Conservation (phyloP, 2,329 filamentous ascomycete genomes). For the Diplodia corticola region DNA sequence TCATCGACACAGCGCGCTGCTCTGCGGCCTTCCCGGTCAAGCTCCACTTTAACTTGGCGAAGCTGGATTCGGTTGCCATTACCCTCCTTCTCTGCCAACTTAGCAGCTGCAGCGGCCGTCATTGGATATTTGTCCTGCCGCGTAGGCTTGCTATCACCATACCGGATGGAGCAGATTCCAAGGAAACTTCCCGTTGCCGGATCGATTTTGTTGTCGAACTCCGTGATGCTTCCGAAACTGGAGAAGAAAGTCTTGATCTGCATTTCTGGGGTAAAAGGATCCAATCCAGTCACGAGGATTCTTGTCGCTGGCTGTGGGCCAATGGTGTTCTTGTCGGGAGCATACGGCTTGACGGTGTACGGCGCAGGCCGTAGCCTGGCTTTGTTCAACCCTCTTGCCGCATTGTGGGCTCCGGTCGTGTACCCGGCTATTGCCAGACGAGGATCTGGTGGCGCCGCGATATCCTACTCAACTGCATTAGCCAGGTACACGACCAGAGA, state of each 20-base stretch:
- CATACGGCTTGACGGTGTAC: constrained; percentile 78
- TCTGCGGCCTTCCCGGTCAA: constrained; percentile 83
- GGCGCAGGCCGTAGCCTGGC: constrained; percentile 70
- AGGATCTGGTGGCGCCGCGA: constrained; percentile 73
- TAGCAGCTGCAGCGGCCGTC: constrained; percentile 77
- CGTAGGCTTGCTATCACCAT: constrained; percentile 67
- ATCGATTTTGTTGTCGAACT: constrained; percentile 92
- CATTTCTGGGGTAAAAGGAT: constrained; percentile 79
- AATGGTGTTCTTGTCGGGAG: constrained; percentile 82
- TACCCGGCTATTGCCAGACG: constrained; percentile 69
- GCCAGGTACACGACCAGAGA: constrained; percentile 25
- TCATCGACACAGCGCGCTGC: constrained; percentile 77
- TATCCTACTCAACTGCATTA: constrained; percentile 23
- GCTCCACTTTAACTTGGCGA: constrained; percentile 75
- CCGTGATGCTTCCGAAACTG: constrained; percentile 81
- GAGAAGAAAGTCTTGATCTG: constrained; percentile 76
- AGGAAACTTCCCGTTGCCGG: constrained; percentile 92
- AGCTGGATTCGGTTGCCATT: constrained; percentile 79
- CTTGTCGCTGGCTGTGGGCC: constrained; percentile 88
- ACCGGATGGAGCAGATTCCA: constrained; percentile 89
- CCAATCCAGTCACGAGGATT: constrained; percentile 93
- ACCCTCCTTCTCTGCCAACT: constrained; percentile 73
- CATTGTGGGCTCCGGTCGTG: constrained; percentile 47
- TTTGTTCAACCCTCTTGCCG: constrained; percentile 47
- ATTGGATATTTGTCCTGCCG: constrained; percentile 52